These are phyloP conservation scores for Euphrasia arctica DNA, from an alignment of 305 asterid genomes.

Conservation along the genomic window DNA sequence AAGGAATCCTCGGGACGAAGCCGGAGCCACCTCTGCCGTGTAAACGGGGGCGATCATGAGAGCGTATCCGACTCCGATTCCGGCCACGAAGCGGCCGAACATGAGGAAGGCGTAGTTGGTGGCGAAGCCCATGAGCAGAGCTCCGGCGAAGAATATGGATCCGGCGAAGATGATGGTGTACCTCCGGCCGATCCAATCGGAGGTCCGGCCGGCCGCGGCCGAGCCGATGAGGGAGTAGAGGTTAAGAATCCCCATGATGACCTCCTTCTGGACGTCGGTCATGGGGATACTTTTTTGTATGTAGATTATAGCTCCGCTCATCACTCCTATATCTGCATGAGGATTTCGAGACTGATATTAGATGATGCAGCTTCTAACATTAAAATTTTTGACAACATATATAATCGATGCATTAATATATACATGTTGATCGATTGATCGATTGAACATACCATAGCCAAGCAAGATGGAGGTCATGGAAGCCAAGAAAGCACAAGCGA, in stretches of 20 bases:
- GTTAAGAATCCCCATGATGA: constrained; percentile 59
- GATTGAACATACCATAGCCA: constrained; percentile 42
- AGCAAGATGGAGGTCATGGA: constrained; percentile 65
- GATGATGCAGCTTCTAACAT: no score
- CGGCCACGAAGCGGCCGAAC: constrained; percentile 72
- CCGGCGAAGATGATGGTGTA: constrained; percentile 68
- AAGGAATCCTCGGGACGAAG: constrained; percentile 27
- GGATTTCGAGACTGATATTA: no score
- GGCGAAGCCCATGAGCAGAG: constrained; percentile 75
- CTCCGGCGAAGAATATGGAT: constrained; percentile 57
- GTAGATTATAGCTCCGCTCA: constrained; percentile 79
- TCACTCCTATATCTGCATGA: constrained; percentile 69
- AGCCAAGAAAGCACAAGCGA: constrained; percentile 55
- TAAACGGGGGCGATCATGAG: constrained; percentile 81
- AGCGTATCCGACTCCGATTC: constrained; percentile 74
- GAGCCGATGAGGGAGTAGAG: constrained; percentile 66
- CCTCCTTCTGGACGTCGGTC: constrained; percentile 44
- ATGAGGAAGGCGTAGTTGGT: constrained; percentile 64
- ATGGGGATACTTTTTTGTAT: constrained; percentile 37
- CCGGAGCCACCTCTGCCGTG: constrained; percentile 80
- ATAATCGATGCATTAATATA: background rate
- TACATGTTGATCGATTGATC: no score
- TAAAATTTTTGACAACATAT: background rate
- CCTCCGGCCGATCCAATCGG: constrained; percentile 79
- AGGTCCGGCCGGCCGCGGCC: constrained; percentile 75